Base-by-base conservation (phyloP, 257 asterid species). In the Euphrasia confusa region DNA sequence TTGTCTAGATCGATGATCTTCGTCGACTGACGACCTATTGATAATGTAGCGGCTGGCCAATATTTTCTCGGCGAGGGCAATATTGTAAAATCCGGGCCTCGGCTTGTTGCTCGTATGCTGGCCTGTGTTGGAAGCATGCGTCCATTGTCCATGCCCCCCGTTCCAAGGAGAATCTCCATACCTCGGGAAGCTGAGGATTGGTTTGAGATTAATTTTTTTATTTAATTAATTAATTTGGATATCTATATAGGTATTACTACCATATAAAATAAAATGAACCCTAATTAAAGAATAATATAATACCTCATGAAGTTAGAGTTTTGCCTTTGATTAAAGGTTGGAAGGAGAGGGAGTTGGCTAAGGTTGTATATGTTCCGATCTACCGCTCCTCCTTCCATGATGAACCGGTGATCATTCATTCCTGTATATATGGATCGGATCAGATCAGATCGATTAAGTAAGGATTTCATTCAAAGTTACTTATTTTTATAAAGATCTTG, bases 331-430 rank as follows among this genome's bases (percentile, higher is more conserved):
- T 78, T 76, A 49, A 68, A 78, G 75, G 66, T 79, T 52, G 87
- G 87, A 58, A 78, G 79, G 68, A 74, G 79, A 66, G 89, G 86
- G 68, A 86, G 78, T 71, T 81, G 88, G 66, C 84, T 81, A 30
- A 79, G 80, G 66, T 86, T 79, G 84, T 69, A 89, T 48, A 84
- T 57, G 65, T 78, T 81, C 53, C 75, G 84, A 80, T 84, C 89
- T 21, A 61, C 71, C 10, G 3, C 58, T 12, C 17, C 15, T 0
- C 94, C 86, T 65, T 84, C 89, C 75, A 73, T 58, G 42, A 78
- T 68, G 60, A 63, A 24, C 71, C 83, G 73, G 63, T 71, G 75
- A 74, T 73, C 84, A 53, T 66, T 61, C 40, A 72, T 33, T 57
- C 82, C 91, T 84, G 78, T 33, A 21, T 21, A 21, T 21, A 21